phyloP scores from a whole-genome alignment of 228 moss, liverwort and hornwort species.

The Sphagnum magellanicum region DNA sequence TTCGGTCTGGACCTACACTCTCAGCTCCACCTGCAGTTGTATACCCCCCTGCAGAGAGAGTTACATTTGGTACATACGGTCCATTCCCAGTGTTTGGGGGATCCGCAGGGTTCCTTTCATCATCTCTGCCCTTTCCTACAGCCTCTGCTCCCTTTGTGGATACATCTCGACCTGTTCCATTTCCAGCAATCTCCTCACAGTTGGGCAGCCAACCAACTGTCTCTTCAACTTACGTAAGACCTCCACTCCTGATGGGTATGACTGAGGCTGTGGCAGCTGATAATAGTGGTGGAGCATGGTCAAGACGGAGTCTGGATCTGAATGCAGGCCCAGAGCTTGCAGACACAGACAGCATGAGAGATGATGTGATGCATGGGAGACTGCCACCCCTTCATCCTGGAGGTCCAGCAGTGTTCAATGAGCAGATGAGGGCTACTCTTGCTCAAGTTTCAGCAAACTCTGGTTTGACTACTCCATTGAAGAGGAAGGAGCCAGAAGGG shows the following conservation, averaged over 20 bases:
- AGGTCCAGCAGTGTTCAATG: conserved; percentile 30
- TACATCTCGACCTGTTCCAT: conserved; percentile 49
- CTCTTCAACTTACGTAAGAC: conserved; percentile 34
- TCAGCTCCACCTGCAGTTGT: conserved; percentile 42
- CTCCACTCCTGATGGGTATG: conserved; percentile 33
- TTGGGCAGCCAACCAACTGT: conserved; percentile 37
- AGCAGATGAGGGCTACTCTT: conserved; percentile 43
- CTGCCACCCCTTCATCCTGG: conserved; percentile 52
- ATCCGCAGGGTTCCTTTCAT: conserved; percentile 44
- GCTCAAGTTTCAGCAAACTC: conserved; percentile 16
- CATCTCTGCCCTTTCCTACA: conserved; percentile 44
- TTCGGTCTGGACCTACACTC: conserved; percentile 28
- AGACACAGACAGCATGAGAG: conserved; percentile 66
- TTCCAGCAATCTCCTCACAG: conserved; percentile 51
- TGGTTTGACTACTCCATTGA: conserved; percentile 32
- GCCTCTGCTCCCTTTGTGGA: conserved; percentile 57
- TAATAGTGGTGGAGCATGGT: conserved; percentile 43
- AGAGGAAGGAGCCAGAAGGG: conserved; percentile 94
- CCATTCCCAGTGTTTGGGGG: conserved; percentile 50
- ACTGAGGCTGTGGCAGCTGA: conserved; percentile 52
- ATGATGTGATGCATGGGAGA: conserved; percentile 67
- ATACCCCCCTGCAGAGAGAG: conserved; percentile 48
- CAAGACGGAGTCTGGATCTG: conserved; percentile 76
- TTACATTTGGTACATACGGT: conserved; percentile 45
- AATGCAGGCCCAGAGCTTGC: conserved; percentile 86